A percentile compares a stretch with the other conserved stretches of the same genome.
These are phyloP conservation scores for Pseudotsuga menziesii DNA, from an alignment of 75 land plant species.

Conservation along the genomic window DNA sequence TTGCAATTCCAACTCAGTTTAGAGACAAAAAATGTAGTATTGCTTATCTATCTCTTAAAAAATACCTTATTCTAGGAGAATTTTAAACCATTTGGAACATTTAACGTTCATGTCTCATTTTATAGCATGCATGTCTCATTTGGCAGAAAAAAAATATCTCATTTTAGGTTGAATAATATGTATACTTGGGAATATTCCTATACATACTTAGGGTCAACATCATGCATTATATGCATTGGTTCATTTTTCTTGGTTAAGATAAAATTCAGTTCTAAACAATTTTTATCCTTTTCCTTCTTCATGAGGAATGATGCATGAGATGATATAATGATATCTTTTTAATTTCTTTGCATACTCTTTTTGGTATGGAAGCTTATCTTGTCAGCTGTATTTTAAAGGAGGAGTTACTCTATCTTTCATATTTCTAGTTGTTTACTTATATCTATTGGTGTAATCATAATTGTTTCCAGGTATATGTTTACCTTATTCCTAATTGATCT, in stretches of 20 bases:
- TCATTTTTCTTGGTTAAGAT: neutral
- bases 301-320: neutral
- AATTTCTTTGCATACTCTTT: slow-evolving; percentile 64
- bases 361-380: slow-evolving; percentile 92
- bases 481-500: neutral
- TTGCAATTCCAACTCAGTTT: no score
- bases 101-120: no score
- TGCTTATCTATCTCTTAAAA: no score
- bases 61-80: no score
- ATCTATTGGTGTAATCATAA: slow-evolving; percentile 74
- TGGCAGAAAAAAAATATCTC: no score
- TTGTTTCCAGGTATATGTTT: slow-evolving; percentile 63
- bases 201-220: neutral
- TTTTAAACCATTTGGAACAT: no score
- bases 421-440: slow-evolving; percentile 82
- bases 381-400: slow-evolving; percentile 61
- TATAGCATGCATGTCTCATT: no score
- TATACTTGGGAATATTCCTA: no score
- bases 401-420: slow-evolving; percentile 64
- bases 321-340: neutral
- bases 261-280: neutral
- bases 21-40: no score
- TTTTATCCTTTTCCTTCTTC: neutral
- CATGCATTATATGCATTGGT: neutral
- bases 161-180: no score